Conservation (phyloP, 306 rosid species). For the Luffa acutangula region DNA sequence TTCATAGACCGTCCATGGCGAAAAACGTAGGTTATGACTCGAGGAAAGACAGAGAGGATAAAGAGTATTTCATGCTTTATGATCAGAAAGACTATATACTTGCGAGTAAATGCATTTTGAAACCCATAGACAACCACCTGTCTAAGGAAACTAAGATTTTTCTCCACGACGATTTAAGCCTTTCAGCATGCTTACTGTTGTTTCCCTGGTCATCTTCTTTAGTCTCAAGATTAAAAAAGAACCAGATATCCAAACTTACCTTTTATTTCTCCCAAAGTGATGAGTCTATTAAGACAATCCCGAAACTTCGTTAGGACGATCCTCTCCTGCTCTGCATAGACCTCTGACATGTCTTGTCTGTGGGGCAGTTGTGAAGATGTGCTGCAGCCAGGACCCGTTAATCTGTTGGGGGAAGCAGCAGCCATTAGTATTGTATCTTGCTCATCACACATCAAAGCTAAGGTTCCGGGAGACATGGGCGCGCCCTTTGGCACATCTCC, state of each 20-base stretch:
- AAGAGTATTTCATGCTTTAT: neutral
- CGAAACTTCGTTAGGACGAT: constrained; percentile 67
- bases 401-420: constrained; percentile 53
- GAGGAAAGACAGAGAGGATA: neutral
- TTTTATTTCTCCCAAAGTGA: constrained; percentile 88
- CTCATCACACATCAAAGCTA: constrained; percentile 98
- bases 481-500: constrained; percentile 54
- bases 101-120: neutral
- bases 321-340: constrained; percentile 80
- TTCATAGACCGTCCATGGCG: neutral
- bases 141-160: neutral
- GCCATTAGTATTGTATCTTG: constrained; percentile 84
- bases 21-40: neutral
- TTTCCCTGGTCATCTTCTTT: neutral
- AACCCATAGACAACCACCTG: neutral
- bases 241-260: constrained; percentile 47
- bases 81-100: neutral
- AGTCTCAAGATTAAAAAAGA: neutral
- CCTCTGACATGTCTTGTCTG: constrained; percentile 75
- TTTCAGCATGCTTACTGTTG: neutral
- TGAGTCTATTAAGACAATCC: constrained; percentile 77
- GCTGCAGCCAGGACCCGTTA: constrained; percentile 42
- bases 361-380: constrained; percentile 52
- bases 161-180: neutral
- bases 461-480: constrained; percentile 96